A percentile compares a stretch with the other conserved stretches of the same genome.
Evolutionary conservation across 805 yeast genomes (phyloP).

Genomic region (Ogataea saltuana): DNA sequence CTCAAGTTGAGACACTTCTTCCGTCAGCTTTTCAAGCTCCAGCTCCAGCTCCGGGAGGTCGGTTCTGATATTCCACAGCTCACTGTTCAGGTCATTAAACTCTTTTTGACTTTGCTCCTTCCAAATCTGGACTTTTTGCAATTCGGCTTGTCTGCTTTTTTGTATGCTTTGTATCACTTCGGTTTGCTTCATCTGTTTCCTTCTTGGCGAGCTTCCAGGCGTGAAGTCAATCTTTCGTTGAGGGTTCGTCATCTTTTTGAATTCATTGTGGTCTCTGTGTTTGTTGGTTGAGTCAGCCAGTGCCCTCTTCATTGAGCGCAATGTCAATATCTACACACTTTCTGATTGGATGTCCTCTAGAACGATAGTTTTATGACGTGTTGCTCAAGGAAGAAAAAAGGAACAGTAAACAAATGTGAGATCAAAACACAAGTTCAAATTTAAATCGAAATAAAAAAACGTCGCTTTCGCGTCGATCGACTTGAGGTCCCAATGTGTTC

Average conservation of each 20-base stretch:
- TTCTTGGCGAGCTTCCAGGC: conserved; percentile 3
- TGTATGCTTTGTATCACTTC: conserved; percentile 18
- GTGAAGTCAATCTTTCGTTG: conserved; percentile 1
- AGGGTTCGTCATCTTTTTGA: background rate
- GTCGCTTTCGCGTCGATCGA: too few species aligned
- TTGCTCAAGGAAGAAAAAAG: background rate
- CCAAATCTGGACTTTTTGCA: conserved; percentile 15
- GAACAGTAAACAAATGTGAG: background rate
- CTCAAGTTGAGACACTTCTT: conserved; percentile 17
- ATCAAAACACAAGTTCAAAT: too few species aligned
- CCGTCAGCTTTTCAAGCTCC: conserved; percentile 33
- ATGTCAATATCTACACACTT: background rate
- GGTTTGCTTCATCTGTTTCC: conserved; percentile 10
- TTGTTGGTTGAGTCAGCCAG: conserved; percentile 11
- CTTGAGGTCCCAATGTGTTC: too few species aligned
- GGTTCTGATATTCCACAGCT: conserved; percentile 30
- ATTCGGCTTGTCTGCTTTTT: conserved; percentile 17
- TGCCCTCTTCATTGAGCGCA: background rate
- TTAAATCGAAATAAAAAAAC: too few species aligned
- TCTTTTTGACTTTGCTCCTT: conserved; percentile 21
- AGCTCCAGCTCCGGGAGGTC: conserved; percentile 31
- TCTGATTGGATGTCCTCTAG: too few species aligned
- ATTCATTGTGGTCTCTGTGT: conserved; percentile 1
- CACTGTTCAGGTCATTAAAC: conserved; percentile 29
- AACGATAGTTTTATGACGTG: too few species aligned